A percentile compares a stretch with the other conserved stretches of the same genome.
phyloP scores from a whole-genome alignment of 306 rosid genomes.

The Cucurbita moschata region DNA sequence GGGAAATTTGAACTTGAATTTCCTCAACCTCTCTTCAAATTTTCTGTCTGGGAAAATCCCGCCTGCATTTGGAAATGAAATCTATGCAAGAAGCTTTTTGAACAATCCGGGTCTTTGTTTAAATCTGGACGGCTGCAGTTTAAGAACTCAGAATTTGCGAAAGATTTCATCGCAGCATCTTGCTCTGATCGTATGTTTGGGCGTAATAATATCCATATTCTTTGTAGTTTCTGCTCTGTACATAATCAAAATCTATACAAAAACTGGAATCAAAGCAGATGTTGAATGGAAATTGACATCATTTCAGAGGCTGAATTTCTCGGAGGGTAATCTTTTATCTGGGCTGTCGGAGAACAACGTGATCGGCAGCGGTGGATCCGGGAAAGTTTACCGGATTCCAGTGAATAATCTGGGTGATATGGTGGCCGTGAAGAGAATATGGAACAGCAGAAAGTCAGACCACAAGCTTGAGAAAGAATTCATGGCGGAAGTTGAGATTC shows the following conservation, averaged over 20 bases:
- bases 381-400: slow-evolving; percentile 51
- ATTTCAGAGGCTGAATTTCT: slow-evolving; percentile 60
- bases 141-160: slow-evolving; percentile 7
- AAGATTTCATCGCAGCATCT: slow-evolving; percentile 27
- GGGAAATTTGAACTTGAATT: not conserved
- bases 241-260: slow-evolving; percentile 12
- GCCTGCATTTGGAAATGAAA: slow-evolving; percentile 21
- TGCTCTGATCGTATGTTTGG: slow-evolving; percentile 30
- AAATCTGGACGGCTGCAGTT: slow-evolving; percentile 26
- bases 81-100: slow-evolving; percentile 37
- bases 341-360: slow-evolving; percentile 24
- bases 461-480: slow-evolving; percentile 57
- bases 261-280: slow-evolving; percentile 18
- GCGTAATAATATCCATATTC: not conserved
- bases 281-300: slow-evolving; percentile 46
- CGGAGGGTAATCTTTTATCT: slow-evolving; percentile 32
- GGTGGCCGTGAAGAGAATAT: slow-evolving; percentile 61
- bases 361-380: slow-evolving; percentile 71
- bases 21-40: slow-evolving; percentile 41
- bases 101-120: slow-evolving; percentile 52
- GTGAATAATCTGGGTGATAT: slow-evolving; percentile 11
- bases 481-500: slow-evolving; percentile 47
- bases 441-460: slow-evolving; percentile 35
- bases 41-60: slow-evolving; percentile 43
- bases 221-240: slow-evolving; percentile 10